These are phyloP conservation scores for Chlorophyllum brunneum DNA, from an alignment of 768 basidiomycete species.

Conservation along the genomic window DNA sequence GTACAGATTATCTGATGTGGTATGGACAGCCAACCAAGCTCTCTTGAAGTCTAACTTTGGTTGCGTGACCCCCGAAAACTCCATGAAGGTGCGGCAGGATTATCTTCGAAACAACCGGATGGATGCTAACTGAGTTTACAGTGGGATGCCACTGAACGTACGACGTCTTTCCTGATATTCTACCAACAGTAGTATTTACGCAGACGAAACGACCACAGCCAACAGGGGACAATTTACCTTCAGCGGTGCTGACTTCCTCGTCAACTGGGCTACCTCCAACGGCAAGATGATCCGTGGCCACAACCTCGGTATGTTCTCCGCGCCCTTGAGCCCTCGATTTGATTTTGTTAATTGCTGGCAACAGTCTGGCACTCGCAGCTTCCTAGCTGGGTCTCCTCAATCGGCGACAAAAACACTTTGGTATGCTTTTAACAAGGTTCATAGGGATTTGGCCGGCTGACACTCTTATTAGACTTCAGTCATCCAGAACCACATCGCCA, in stretches of 20 bases:
- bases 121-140: conserved; percentile 4
- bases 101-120: too few relatives aligned
- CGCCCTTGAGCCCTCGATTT: conserved; percentile 21
- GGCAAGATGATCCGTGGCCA: conserved; percentile 40
- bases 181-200: background rate
- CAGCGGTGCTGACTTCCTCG: conserved; percentile 27
- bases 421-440: conserved; percentile 13
- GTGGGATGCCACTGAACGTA: conserved; percentile 36
- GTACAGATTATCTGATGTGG: background rate
- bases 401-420: conserved; percentile 28
- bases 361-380: conserved; percentile 36
- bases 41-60: conserved; percentile 32
- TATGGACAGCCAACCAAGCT: conserved; percentile 26
- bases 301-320: conserved; percentile 26
- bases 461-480: conserved; percentile 24
- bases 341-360: conserved; percentile 15
- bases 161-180: background rate
- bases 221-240: conserved; percentile 31
- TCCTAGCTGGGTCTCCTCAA: conserved; percentile 32
- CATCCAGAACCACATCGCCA: conserved; percentile 36
- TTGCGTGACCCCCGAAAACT: conserved; percentile 37
- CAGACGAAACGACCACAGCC: conserved; percentile 8
- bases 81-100: conserved; percentile 30
- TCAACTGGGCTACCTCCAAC: conserved; percentile 37
- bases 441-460: background rate